Evolutionary conservation across 768 basidiomycete species (phyloP), one percentile per base, ranked within the genome.

Genomic region (Podaxis carcinomalis): DNA sequence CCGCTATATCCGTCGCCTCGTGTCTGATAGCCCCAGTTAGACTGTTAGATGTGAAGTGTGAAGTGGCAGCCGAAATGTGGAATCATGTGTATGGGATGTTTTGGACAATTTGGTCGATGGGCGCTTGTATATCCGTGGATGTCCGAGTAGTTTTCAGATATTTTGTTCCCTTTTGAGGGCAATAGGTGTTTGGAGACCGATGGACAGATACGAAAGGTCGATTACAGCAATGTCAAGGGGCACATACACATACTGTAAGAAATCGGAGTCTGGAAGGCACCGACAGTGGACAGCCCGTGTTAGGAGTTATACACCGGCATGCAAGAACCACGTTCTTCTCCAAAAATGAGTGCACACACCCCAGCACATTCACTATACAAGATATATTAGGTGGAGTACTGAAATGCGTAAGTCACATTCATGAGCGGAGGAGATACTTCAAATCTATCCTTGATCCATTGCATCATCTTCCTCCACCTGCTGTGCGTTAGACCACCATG

Each of bases 401-500:
- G 42, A 44, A 44, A 44, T 16, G 50, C n/a, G 14, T 32, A 40
- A 13, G 16, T 51, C 14, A 39, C 49, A 51, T 25, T 40, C 39
- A 21, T 47, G 49, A 16, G 42, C 21, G n/a, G 23, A 27, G 23
- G 7, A 14, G 42, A 44, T 36, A 23, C 37, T 51, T 35, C 21
- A 40, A 35, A 9, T 27, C 71, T 68, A 79, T 19, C 73, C 73
- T 67, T 80, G 77, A 6, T 80, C 79, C 79, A 80, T 80, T 23
- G 71, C 71, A 39, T 76, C 75, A 56, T 63, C 74, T 61, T 67
- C 74, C 4, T 68, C 77, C 19, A 72, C 81, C 40, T 77, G 77
- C 35, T 77, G 73, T 3, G 78, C 77, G 13, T 78, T 78, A 68
- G 80, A 84, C 90, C 91, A 92, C 90, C 90, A 93, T 0, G 83